phyloP scores from a whole-genome alignment of 257 asterid species.

The Solanum medicagineum region DNA sequence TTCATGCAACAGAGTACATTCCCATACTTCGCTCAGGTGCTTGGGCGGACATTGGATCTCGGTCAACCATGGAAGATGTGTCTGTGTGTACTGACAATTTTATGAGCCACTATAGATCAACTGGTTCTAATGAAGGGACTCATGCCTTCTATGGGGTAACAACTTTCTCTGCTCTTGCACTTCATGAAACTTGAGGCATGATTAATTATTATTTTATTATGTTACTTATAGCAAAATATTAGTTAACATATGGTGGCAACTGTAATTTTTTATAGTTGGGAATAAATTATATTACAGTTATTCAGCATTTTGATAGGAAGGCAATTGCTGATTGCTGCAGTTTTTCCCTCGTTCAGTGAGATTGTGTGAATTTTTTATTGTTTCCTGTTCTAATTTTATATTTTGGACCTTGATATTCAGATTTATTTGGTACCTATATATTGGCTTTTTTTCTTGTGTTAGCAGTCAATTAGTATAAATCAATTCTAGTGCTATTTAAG shows the following conservation, averaged over 20 bases:
- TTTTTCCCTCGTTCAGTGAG: background rate
- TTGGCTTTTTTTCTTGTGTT: background rate
- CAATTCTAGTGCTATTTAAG: background rate
- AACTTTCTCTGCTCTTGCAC: conserved; percentile 10
- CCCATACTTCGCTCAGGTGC: conserved; percentile 88
- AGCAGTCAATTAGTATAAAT: background rate
- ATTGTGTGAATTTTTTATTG: background rate
- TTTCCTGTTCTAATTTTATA: background rate
- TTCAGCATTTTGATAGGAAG: background rate
- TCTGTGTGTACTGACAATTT: conserved; percentile 63
- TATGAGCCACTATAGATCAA: conserved; percentile 32
- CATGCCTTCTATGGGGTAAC: conserved; percentile 89
- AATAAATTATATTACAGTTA: background rate
- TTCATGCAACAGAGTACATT: conserved; percentile 18
- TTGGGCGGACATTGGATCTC: conserved; percentile 79
- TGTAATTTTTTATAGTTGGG: background rate
- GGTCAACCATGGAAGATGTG: conserved; percentile 81
- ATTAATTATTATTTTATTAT: background rate
- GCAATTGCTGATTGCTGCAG: background rate
- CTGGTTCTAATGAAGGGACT: conserved; percentile 22
- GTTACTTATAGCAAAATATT: background rate
- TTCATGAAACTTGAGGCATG: background rate
- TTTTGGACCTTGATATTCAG: background rate
- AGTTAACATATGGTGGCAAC: background rate
- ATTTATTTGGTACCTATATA: background rate